Evolutionary conservation across 2,329 filamentous ascomycete genomes (phyloP), one percentile per base, ranked within the genome.

Genomic region (Cordyceps cicadae): DNA sequence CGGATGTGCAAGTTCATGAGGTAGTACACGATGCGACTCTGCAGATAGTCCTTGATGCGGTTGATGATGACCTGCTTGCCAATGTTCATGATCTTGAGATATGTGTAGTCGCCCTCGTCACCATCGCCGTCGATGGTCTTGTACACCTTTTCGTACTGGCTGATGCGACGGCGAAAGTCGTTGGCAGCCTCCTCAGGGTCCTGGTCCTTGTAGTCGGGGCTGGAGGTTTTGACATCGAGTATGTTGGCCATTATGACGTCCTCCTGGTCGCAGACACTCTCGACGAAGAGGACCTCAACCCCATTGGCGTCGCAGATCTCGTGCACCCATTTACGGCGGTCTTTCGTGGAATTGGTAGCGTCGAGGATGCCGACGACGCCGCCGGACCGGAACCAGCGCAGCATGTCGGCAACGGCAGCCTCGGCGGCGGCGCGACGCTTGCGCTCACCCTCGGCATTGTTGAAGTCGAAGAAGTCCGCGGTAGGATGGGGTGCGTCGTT

Each of bases 1-100:
- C 93, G 93, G 73, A 99, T 99, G 76, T 99, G 94, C 45, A 99
- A 81, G 72, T 97, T 99, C 87, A 97, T 97, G 62, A 97, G 85
- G 72, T 97, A 99, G 76, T 99, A 99, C 51, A 99, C 93, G 50
- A 99, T 87, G 62, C 94, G 87, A 73, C 91, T 96, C 73, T 97
- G 94, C 32, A 99, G 81, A 71, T 99, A 99, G 75, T 99, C 94
- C 71, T 92, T 88, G 70, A 99, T 96, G 71, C 89, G 87, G 77
- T 97, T 99, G 82, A 99, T 97, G 70, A 97, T 94, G 71, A 97
- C 92, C 70, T 96, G 91, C 67, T 90, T 90, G 62, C 94, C 92
- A 14, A 97, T 91, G 70, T 99, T 88, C 81, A 97, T 95, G 71
- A 99, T 88, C 77, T 99, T 97, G 71, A 97, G 88, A 71, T 97